Conservation (phyloP, 768 basidiomycete species). For the Cantharellus cinnabarinus region DNA sequence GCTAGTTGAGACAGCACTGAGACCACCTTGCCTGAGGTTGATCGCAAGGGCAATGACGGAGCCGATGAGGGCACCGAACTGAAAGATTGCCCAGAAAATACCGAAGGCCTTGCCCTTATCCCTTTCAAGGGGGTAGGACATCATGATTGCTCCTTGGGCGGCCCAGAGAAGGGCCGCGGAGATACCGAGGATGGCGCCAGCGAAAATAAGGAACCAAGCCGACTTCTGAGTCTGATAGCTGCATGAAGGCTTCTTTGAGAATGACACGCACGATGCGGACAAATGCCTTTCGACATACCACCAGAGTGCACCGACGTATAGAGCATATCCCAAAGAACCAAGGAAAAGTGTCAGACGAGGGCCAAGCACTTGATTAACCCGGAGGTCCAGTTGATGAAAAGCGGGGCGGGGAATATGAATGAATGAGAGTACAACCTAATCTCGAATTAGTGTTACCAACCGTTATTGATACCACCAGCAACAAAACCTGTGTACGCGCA, state of each 20-base stretch:
- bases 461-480: neutral
- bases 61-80: constrained; percentile 46
- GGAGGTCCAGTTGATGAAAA: too few relatives aligned
- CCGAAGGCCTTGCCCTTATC: constrained; percentile 33
- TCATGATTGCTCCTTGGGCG: constrained; percentile 22
- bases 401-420: neutral
- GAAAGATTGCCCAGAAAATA: constrained; percentile 33
- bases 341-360: constrained; percentile 28
- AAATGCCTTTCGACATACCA: constrained; percentile 17
- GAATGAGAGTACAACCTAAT: neutral
- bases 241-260: neutral
- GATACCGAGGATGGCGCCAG: constrained; percentile 31
- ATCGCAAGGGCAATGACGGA: constrained; percentile 51
- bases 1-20: constrained; percentile 20
- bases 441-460: neutral
- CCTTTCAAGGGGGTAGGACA: constrained; percentile 35
- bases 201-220: constrained; percentile 26
- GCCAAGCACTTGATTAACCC: constrained; percentile 24
- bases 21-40: constrained; percentile 30
- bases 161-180: constrained; percentile 35
- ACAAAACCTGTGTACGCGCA: neutral
- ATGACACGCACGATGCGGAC: neutral
- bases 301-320: constrained; percentile 27
- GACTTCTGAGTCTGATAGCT: constrained; percentile 22
- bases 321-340: constrained; percentile 31